Base-by-base conservation (phyloP, 495 filamentous ascomycete species). In the Schizothecium vesticola region DNA sequence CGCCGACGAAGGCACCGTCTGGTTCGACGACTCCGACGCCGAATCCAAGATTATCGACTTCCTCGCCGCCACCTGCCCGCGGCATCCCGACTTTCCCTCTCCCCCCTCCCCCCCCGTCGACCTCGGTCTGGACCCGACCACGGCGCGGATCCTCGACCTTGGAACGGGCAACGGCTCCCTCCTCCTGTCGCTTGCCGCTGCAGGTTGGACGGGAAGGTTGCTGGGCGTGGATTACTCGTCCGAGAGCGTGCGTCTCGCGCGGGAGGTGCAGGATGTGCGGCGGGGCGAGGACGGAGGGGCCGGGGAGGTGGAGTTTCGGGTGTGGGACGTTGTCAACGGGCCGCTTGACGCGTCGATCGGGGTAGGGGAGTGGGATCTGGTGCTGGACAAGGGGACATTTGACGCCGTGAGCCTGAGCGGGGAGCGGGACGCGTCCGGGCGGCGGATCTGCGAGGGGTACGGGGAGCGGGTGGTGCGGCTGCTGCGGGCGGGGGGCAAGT, bases 331-430 rank as follows among this genome's bases (percentile, higher is more conserved):
- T 56, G 81, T 97, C 1, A 76, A 73, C 10, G 82, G 84, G 16
- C 29, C 77, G 1, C 66, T 87, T 4, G 68, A 67, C 0, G 70
- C 71, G 0, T 66, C 75, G 0, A 81, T 24, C 59, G 22, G n/a
- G 25, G 76, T 71, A 67, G 76, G 71, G 11, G 86, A 88, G 0
- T 97, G 93, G 76, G 93, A 97, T 79, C 85, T 97, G 0, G 89
- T 97, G 0, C 84, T 97, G 7, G 95, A 99, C 79, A 99, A 99
- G 76, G 95, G 95, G 25, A 99, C 95, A 1, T 99, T 97, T 80
- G 95, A 99, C 83, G 95, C 95, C 3, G 87, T 99, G 7, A 90
- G 87, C 56, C 79, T 99, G 22, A 87, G 84, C 58, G 85, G 83
- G 33, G 91, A 91, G 75, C 79, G 75, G 26, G 82, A 89, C 67